Evolutionary conservation across 768 basidiomycete genomes (phyloP).

Genomic region (Kwoniella europaea): DNA sequence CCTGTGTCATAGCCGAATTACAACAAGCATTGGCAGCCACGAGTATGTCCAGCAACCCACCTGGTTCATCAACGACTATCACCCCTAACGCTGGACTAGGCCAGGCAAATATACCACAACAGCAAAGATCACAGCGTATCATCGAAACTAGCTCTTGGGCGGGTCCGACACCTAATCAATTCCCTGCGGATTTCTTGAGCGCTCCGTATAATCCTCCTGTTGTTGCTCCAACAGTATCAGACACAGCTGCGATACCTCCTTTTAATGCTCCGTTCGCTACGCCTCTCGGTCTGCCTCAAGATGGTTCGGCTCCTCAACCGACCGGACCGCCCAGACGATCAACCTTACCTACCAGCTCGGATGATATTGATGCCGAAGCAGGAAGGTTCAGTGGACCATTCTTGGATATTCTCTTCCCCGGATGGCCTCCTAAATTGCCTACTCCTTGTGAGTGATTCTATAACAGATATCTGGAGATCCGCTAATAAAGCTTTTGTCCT

Average conservation of each 20-base stretch:
- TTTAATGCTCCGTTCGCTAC: neutral
- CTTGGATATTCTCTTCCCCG: slow-evolving; percentile 40
- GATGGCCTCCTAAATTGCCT: slow-evolving; percentile 39
- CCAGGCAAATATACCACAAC: neutral
- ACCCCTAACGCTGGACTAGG: neutral
- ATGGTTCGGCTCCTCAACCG: neutral
- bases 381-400: slow-evolving; percentile 33
- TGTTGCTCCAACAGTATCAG: neutral
- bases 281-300: neutral
- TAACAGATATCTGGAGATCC: neutral
- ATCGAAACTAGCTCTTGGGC: slow-evolving; percentile 6
- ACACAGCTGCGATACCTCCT: neutral
- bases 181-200: slow-evolving; percentile 1
- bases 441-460: slow-evolving; percentile 30
- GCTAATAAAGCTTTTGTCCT: neutral
- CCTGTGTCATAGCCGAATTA: slow-evolving; percentile 14
- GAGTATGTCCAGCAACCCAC: neutral
- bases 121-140: neutral
- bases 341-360: neutral
- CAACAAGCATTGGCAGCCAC: slow-evolving; percentile 15
- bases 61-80: neutral
- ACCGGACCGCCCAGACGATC: neutral
- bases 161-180: slow-evolving; percentile 10
- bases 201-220: slow-evolving; percentile 12
- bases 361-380: slow-evolving; percentile 32